A percentile compares a stretch with the other conserved stretches of the same genome.
These are phyloP conservation scores for Ophiorrhiza pumila DNA, from an alignment of 257 asterid genomes.

Conservation along the genomic window DNA sequence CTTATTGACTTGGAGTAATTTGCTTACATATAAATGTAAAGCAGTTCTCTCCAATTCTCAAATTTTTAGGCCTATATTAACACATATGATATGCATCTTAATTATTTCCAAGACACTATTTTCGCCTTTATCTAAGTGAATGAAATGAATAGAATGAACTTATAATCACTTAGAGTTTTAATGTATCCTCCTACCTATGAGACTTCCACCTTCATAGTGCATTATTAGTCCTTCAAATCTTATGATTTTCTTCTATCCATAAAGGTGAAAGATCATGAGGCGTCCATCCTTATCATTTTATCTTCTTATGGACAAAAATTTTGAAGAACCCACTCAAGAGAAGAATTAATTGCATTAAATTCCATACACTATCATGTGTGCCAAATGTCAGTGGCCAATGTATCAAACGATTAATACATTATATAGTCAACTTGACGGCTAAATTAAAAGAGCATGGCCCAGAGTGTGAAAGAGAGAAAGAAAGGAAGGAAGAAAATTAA, in stretches of 20 bases:
- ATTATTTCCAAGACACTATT: too few relatives aligned
- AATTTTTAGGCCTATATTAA: too few relatives aligned
- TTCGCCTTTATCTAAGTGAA: too few relatives aligned
- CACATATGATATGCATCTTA: too few relatives aligned
- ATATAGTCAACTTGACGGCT: neutral
- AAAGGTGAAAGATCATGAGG: neutral
- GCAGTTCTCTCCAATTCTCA: too few relatives aligned
- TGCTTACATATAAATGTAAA: too few relatives aligned
- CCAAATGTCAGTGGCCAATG: neutral
- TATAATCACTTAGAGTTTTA: neutral
- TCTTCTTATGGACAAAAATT: neutral
- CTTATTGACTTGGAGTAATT: too few relatives aligned
- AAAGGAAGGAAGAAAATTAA: too few relatives aligned
- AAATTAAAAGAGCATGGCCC: neutral
- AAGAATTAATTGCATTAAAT: neutral
- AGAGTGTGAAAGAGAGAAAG: too few relatives aligned
- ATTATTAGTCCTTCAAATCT: neutral
- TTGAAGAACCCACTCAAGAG: neutral
- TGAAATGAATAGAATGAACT: neutral
- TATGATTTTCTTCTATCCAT: neutral
- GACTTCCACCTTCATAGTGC: neutral
- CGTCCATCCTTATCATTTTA: slow-evolving; percentile 1
- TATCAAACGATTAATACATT: neutral
- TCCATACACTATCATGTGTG: neutral
- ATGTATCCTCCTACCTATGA: neutral